These are phyloP conservation scores for Fusarium proliferatum DNA, from an alignment of 2,329 filamentous ascomycete species.

Conservation along the genomic window DNA sequence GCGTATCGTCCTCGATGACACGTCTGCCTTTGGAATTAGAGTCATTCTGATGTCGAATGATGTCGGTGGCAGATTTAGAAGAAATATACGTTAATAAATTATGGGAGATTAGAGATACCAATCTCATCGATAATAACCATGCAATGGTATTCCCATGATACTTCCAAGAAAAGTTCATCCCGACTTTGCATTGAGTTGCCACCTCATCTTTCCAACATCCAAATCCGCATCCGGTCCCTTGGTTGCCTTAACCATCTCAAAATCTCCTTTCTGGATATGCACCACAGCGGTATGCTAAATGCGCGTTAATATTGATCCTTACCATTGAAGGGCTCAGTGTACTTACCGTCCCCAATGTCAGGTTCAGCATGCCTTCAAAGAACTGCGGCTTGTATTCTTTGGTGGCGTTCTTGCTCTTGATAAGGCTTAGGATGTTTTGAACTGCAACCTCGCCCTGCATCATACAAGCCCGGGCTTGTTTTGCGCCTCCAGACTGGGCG, in stretches of 20 bases:
- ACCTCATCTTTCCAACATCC: background rate
- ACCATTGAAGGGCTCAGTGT: rapidly evolving
- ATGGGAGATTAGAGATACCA: background rate
- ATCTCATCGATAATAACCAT: background rate
- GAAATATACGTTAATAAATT: background rate
- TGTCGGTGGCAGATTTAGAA: rapidly evolving
- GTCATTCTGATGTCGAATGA: rapidly evolving
- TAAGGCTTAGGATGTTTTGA: constrained; percentile 4
- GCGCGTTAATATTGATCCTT: rapidly evolving
- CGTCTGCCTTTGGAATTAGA: too few relatives aligned
- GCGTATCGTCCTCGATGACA: rapidly evolving
- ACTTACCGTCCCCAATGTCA: constrained; percentile 25
- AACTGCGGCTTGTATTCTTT: background rate
- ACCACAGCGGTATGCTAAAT: background rate
- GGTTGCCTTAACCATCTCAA: background rate
- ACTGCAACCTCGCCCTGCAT: constrained; percentile 17
- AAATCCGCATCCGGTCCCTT: constrained; percentile 4
- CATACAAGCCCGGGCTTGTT: constrained; percentile 23
- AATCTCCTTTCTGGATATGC: constrained; percentile 11
- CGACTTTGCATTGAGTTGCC: background rate
- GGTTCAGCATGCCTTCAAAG: constrained; percentile 11
- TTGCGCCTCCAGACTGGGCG: constrained; percentile 17
- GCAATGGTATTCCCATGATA: rapidly evolving
- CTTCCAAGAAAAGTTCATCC: background rate
- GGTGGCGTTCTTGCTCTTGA: background rate